Evolutionary conservation across 2,329 filamentous ascomycete species (phyloP), one percentile per base, ranked within the genome.

Genomic region (Kalmusia sp.): DNA sequence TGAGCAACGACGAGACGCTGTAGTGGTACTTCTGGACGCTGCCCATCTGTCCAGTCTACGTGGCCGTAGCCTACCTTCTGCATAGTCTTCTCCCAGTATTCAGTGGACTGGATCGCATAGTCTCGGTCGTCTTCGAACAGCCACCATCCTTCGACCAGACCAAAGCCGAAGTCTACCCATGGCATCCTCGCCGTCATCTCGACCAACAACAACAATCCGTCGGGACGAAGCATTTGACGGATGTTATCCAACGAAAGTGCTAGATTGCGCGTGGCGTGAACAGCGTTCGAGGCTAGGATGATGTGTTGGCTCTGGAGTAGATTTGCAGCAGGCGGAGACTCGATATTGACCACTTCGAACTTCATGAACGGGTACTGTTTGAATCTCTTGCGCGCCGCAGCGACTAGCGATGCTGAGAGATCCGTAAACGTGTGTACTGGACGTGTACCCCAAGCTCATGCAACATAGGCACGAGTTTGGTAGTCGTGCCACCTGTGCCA

Each of bases 311-410:
- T 57, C 3, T 34, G 14, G 6, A 17, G 34, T 8, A 56, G 12
- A 8, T 57, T 40, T 0, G 57, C 19, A 6, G 67, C 61, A 2
- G 49, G 25, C 6, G 33, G 40, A 39, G 72, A 65, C 39, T 76
- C 74, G n/a, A 76, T 65, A 47, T 77, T 65, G 4, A 69, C 51
- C 2, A 56, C 44, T 3, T 21, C 28, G 49, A 69, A 77, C 12
- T 62, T 48, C 63, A 77, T 71, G 34, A 61, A 69, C 0, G 63
- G 45, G 22, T 72, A 69, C 1, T 67, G 49, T 62, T 8, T 67
- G 54, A 72, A 72, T 25, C 58, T 63, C 24, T 28, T 17, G n/a
- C 15, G 27, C 8, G 34, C 33, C 4, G 11, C 22, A 12, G 12
- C 15, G 6, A 48, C 45, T 2, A 48, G 15, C 4, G 45, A 27